phyloP scores from a whole-genome alignment of 2,329 filamentous ascomycete species.

The Tolypocladium tundrense region DNA sequence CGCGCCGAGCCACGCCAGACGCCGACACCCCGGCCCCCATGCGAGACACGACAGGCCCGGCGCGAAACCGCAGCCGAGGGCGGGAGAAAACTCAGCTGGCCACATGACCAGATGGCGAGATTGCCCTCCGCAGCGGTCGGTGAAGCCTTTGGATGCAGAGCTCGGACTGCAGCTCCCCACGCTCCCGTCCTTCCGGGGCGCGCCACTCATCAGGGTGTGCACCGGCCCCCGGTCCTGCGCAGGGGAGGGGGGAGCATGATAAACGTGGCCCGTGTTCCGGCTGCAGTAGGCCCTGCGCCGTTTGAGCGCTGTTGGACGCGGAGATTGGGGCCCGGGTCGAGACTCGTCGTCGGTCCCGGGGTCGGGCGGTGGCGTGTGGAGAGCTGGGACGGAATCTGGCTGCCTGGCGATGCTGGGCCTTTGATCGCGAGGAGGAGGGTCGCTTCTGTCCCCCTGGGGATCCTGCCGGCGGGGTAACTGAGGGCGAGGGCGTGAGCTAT shows the following conservation, averaged over 20 bases:
- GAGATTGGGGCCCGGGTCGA: not conserved
- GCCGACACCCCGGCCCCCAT: not conserved
- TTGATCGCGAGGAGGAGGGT: not conserved
- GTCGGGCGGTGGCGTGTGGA: not conserved
- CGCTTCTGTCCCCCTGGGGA: not conserved
- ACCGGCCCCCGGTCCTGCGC: not conserved
- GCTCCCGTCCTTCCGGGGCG: not conserved
- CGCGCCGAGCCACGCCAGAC: not conserved
- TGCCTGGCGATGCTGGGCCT: not conserved
- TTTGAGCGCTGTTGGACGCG: not conserved
- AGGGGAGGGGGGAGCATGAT: not conserved
- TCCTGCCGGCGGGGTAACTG: not conserved
- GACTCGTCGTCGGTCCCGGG: not conserved
- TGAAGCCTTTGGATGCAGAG: not conserved
- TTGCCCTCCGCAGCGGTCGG: slow-evolving; percentile 3
- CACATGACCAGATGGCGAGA: slow-evolving; percentile 7
- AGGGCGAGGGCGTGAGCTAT: not conserved
- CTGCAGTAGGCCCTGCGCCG: not conserved
- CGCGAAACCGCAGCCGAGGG: not conserved
- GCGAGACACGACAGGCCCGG: no score
- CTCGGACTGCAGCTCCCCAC: not conserved
- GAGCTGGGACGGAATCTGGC: not conserved
- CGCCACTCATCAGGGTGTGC: not conserved
- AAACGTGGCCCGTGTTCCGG: not conserved
- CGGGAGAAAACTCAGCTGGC: slow-evolving; percentile 6